Evolutionary conservation across 2,329 filamentous ascomycete genomes (phyloP), one percentile per base, ranked within the genome.

Genomic region (Aschersonia sp.): DNA sequence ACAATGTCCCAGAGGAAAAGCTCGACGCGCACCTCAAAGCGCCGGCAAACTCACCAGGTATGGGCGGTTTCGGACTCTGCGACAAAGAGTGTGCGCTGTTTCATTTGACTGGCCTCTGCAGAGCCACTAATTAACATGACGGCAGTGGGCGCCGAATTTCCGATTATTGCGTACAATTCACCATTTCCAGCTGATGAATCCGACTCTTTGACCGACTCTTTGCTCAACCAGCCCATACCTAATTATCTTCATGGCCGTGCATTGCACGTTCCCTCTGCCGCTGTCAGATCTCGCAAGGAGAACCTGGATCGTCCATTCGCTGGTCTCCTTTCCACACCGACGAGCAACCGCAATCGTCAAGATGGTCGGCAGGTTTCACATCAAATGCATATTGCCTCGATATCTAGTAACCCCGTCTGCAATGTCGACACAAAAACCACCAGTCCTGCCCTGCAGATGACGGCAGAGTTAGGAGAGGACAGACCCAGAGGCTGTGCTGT

Each of bases 141-240:
- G 10, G 20, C 29, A 3, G 3, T 9, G 58, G 55, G 46, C 10
- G 32, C 49, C 30, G 48, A 52, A 7, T 56, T 57, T 41, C 55
- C 56, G 9, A 44, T 54, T 12, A 51, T 56, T 30, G 45, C 51
- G 6, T 45, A 57, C 31, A 48, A 49, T 28, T 40, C 50, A 28
- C 46, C 46, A 5, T 48, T 62, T 3, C 53, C 60, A 2, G 48
- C 61, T 2, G 66, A 69, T 35, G 56, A 73, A 4, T 64, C 68
- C 4, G 61, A 62, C 5, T 64, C 67, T n/a, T 58, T 75, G 46
- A 70, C 70, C 0, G 64, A 69, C 48, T 73, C 72, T 0, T 57
- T 76, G 40, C 60, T 75, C 31, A 73, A 71, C 45, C 72, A 75
- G 47, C 67, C 71, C 9, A 58, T 65, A 31, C 63, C 68, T 0